Evolutionary conservation across 805 yeast species (phyloP).

Genomic region (Saccharomycopsis amapae): DNA sequence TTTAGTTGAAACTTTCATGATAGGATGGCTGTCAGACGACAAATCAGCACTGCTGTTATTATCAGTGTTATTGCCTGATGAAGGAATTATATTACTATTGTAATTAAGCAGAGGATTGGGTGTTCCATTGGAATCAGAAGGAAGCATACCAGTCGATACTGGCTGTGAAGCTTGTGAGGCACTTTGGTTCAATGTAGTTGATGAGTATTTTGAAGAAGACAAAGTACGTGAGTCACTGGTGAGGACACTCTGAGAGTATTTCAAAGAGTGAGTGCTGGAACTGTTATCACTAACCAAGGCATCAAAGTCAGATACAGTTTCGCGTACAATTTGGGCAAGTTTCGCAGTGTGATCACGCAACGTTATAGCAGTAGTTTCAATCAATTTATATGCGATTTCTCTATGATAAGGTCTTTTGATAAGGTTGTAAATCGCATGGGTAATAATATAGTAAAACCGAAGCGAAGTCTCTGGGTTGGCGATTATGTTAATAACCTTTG

Average conservation of each 20-base stretch:
- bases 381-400: slow-evolving; percentile 13
- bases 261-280: slow-evolving; percentile 10
- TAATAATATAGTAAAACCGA: slow-evolving; percentile 16
- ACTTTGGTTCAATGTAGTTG: slow-evolving; percentile 2
- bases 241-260: background rate
- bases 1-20: too few species aligned
- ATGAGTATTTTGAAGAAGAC: slow-evolving; percentile 14
- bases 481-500: slow-evolving; percentile 17
- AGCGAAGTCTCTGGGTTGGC: slow-evolving; percentile 19
- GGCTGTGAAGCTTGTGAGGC: too few species aligned
- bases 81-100: too few species aligned
- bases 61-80: too few species aligned
- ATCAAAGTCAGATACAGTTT: slow-evolving; percentile 18
- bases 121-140: background rate
- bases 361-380: slow-evolving; percentile 18
- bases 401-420: slow-evolving; percentile 16
- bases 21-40: too few species aligned
- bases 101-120: background rate
- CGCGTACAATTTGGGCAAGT: slow-evolving; percentile 16
- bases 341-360: slow-evolving; percentile 16
- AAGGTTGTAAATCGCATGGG: slow-evolving; percentile 11
- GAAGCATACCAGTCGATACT: too few species aligned
- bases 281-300: slow-evolving; percentile 6
- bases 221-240: slow-evolving; percentile 7
- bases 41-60: too few species aligned